Conservation (phyloP, 2,329 filamentous ascomycete genomes). For the Sclerotinia glacialis region DNA sequence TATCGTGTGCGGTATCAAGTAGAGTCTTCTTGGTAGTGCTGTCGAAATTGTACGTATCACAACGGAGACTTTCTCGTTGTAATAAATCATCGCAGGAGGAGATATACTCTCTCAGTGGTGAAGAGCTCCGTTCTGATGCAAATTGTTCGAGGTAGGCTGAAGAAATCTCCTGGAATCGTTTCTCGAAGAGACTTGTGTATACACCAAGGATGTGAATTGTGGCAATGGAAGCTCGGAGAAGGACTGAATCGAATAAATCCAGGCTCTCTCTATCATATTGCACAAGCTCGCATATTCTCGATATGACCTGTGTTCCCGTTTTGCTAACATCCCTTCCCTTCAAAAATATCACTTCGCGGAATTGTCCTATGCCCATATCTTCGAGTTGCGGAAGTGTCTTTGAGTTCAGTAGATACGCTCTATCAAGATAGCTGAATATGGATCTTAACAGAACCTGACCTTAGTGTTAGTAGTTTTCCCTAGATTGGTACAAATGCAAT, state of each 20-base stretch:
- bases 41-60: constrained; percentile 78
- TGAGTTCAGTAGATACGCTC: constrained; percentile 77
- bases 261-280: constrained; percentile 63
- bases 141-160: constrained; percentile 66
- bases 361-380: constrained; percentile 75
- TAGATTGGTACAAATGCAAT: not conserved
- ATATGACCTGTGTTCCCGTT: constrained; percentile 44
- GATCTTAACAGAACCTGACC: constrained; percentile 71
- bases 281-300: constrained; percentile 73
- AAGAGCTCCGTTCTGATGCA: constrained; percentile 61
- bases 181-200: constrained; percentile 79
- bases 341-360: constrained; percentile 57
- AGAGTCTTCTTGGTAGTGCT: constrained; percentile 77
- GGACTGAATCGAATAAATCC: constrained; percentile 56
- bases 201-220: constrained; percentile 84
- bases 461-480: constrained; percentile 21
- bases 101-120: constrained; percentile 72
- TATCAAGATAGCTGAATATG: constrained; percentile 91
- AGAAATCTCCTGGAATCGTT: constrained; percentile 66
- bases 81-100: constrained; percentile 66
- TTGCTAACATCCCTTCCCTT: constrained; percentile 37
- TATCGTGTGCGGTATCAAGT: constrained; percentile 68
- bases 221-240: constrained; percentile 73
- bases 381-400: constrained; percentile 70
- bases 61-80: constrained; percentile 68